Evolutionary conservation across 2,329 filamentous ascomycete genomes (phyloP), one percentile per base, ranked within the genome.

Genomic region (Clonostachys chloroleuca): DNA sequence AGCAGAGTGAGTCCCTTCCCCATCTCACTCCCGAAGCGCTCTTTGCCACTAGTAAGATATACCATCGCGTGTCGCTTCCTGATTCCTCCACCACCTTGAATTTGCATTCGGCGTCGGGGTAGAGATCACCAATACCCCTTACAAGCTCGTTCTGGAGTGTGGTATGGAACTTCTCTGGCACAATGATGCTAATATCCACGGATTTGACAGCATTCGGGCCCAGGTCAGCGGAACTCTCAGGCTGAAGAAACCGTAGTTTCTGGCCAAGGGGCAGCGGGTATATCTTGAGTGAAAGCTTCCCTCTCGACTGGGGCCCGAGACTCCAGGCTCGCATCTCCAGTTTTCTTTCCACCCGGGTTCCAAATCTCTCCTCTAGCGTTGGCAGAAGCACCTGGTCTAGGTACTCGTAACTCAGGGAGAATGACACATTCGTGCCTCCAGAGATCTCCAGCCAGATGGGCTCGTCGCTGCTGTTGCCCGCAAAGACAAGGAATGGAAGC

Each of bases 321-420:
- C 68, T 71, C 81, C 81, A 85, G 10, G 77, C 74, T 8, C 79
- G 70, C 17, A 44, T 52, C 34, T 67, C 61, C 10, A 83, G 56
- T 16, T 60, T 54, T 8, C 78, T 59, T 49, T 76, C 68, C 5
- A 80, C 67, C 2, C 48, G 47, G 39, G 83, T 60, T 2, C 72
- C 69, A 47, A 83, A 81, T 5, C 68, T 66, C 3, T 68, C 63
- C 54, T 78, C 67, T 1, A 85, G 61, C 1, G 69, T 65, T 4
- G 81, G 81, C 34, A 83, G 61, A 2, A 85, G 66, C 1, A 84
- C 75, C 54, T 84, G 81, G 54, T 82, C 78, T 5, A 84, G 62
- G 55, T 84, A 86, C 55, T 86, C 81, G 49, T 71, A 83, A n/a
- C 74, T 80, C 2, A 72, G 67, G 1, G 80, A 81, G 55, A 72